A percentile compares a stretch with the other conserved stretches of the same genome.
phyloP scores from a whole-genome alignment of 2,329 filamentous ascomycete genomes.

The Nigrograna mackinnonii region DNA sequence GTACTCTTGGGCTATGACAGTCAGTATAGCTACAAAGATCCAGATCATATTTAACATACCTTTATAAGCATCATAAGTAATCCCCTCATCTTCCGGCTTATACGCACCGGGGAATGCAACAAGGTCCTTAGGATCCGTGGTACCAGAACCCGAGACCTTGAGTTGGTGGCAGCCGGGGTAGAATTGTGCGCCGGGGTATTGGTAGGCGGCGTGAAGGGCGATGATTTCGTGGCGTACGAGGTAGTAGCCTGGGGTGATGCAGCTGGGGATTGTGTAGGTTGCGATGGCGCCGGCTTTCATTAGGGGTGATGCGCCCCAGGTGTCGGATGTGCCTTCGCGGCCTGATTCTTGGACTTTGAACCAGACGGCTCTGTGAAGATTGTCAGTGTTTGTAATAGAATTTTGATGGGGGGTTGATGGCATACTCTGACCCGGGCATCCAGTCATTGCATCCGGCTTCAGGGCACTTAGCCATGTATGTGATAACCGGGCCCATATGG shows the following conservation, averaged over 20 bases:
- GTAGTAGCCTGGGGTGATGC: constrained; percentile 58
- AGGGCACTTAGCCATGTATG: constrained; percentile 64
- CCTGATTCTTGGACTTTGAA: constrained; percentile 59
- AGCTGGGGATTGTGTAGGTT: constrained; percentile 59
- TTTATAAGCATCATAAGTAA: constrained; percentile 58
- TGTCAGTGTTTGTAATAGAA: constrained; percentile 14
- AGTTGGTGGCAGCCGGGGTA: constrained; percentile 64
- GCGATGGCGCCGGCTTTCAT: constrained; percentile 50
- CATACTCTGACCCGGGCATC: constrained; percentile 47
- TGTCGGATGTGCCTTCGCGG: constrained; percentile 54
- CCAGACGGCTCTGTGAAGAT: constrained; percentile 50
- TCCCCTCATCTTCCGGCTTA: constrained; percentile 52
- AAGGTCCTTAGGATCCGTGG: constrained; percentile 39
- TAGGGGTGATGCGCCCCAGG: constrained; percentile 51
- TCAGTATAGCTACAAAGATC: not conserved
- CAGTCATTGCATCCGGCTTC: constrained; percentile 55
- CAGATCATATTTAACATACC: no score
- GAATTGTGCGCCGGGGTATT: constrained; percentile 60
- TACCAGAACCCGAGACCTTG: constrained; percentile 56
- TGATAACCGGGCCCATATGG: constrained; percentile 60
- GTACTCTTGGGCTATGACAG: constrained; percentile 1
- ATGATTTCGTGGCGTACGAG: constrained; percentile 63
- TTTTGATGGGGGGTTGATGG: constrained; percentile 16
- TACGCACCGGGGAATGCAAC: constrained; percentile 61
- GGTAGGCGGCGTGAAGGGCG: constrained; percentile 53